These are phyloP conservation scores for Proliferodiscus dingleyae DNA, from an alignment of 2,329 filamentous ascomycete genomes.

Conservation along the genomic window DNA sequence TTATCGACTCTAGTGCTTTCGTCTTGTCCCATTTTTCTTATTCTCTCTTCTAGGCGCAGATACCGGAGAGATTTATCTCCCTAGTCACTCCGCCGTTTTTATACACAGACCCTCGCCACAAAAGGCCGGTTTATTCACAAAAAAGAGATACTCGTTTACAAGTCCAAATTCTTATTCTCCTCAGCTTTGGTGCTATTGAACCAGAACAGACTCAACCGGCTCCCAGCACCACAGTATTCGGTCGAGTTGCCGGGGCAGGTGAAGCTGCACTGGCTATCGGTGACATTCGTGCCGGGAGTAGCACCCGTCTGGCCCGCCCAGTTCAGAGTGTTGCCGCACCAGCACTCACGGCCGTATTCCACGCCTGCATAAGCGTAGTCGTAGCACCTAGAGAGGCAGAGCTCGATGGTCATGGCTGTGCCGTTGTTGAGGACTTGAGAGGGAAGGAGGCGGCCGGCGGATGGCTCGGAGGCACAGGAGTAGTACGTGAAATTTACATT, in stretches of 20 bases:
- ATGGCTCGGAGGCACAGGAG: constrained; percentile 26
- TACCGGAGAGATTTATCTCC: too few relatives aligned
- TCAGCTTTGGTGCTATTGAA: constrained; percentile 19
- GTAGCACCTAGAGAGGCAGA: constrained; percentile 4
- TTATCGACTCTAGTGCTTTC: too few relatives aligned
- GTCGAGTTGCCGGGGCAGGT: constrained; percentile 22
- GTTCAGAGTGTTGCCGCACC: constrained; percentile 26
- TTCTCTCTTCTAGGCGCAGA: too few relatives aligned
- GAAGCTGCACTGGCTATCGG: constrained; percentile 19
- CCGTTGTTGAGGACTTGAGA: constrained; percentile 19
- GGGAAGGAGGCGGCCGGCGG: constrained; percentile 19
- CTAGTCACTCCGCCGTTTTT: too few relatives aligned
- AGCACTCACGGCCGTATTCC: constrained; percentile 31
- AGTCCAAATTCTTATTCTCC: constrained; percentile 3
- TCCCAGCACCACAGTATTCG: constrained; percentile 29
- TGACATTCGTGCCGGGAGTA: constrained; percentile 21
- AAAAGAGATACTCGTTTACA: not conserved
- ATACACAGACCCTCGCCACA: too few relatives aligned
- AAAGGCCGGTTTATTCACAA: too few relatives aligned
- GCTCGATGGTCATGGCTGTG: constrained; percentile 24
- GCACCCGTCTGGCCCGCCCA: constrained; percentile 20
- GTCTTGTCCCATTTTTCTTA: too few relatives aligned
- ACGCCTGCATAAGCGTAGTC: constrained; percentile 28
- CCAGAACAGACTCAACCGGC: constrained; percentile 25
- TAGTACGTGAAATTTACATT: constrained; percentile 30